Evolutionary conservation across 2,329 filamentous ascomycete genomes (phyloP).

Genomic region (Didymella pinodella): DNA sequence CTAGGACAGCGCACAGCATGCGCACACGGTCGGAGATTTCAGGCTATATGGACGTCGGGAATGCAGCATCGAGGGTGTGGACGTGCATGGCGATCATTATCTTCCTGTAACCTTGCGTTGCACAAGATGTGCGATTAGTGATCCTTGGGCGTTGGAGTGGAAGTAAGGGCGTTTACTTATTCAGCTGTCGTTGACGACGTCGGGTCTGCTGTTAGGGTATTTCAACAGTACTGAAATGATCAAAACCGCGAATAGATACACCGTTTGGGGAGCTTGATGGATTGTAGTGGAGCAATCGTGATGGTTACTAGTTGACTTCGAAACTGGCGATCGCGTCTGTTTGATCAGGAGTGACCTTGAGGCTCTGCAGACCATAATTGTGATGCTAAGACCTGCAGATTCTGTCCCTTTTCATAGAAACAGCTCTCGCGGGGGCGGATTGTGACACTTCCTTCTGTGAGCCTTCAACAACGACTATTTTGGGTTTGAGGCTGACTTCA

Average conservation of each 20-base stretch:
- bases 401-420: neutral
- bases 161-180: neutral
- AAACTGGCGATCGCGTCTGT: neutral
- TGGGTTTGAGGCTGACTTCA: neutral
- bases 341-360: neutral
- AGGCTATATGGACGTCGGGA: neutral
- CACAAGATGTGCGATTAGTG: constrained; percentile 11
- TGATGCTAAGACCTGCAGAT: neutral
- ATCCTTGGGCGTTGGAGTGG: constrained; percentile 1
- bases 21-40: constrained; percentile 4
- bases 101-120: constrained; percentile 4
- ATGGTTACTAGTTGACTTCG: neutral
- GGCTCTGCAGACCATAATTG: constrained; percentile 1
- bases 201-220: neutral
- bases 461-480: neutral
- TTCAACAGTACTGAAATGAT: neutral
- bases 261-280: neutral
- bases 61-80: constrained; percentile 3
- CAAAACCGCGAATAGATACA: neutral
- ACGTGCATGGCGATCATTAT: constrained; percentile 9
- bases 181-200: neutral
- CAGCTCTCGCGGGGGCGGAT: neutral
- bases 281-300: neutral
- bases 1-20: constrained; percentile 2
- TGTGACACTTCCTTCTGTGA: neutral